Conservation (phyloP, 164 flowering plant species). For the Nymphaea colorata region DNA sequence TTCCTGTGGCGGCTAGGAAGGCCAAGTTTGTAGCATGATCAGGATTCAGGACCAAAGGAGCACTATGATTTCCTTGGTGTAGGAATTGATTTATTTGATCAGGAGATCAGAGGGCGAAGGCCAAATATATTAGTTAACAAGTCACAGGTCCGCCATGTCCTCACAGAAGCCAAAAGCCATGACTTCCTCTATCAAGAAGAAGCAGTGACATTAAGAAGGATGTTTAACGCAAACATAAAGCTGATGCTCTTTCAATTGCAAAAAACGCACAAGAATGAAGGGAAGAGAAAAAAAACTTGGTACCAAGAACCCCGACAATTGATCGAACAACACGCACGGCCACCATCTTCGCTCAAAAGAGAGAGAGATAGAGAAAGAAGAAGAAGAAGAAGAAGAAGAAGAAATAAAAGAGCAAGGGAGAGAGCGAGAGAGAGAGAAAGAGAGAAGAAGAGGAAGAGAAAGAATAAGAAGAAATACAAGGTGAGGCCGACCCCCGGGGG, state of each 20-base stretch:
- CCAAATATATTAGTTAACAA: not conserved
- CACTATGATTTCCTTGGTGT: too few species aligned
- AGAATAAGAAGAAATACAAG: not conserved
- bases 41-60: too few species aligned
- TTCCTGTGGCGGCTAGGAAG: not conserved
- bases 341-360: constrained; percentile 3
- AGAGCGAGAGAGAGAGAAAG: not conserved
- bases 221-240: not conserved
- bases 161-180: not conserved
- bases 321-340: constrained; percentile 7
- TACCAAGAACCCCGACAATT: constrained; percentile 31
- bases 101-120: too few species aligned
- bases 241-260: not conserved
- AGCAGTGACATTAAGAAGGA: not conserved
- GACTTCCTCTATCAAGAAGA: not conserved
- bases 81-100: too few species aligned
- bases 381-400: constrained; percentile 1
- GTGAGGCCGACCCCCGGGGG: too few species aligned
- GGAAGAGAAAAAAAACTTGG: not conserved
- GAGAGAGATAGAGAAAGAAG: not conserved
- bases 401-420: not conserved
- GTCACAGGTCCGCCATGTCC: not conserved
- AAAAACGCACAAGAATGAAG: not conserved
- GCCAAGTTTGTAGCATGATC: not conserved
- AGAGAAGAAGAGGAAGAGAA: not conserved